Conservation (phyloP, 1,284 basidiomycete species). For the Rhizopogon parksii region DNA sequence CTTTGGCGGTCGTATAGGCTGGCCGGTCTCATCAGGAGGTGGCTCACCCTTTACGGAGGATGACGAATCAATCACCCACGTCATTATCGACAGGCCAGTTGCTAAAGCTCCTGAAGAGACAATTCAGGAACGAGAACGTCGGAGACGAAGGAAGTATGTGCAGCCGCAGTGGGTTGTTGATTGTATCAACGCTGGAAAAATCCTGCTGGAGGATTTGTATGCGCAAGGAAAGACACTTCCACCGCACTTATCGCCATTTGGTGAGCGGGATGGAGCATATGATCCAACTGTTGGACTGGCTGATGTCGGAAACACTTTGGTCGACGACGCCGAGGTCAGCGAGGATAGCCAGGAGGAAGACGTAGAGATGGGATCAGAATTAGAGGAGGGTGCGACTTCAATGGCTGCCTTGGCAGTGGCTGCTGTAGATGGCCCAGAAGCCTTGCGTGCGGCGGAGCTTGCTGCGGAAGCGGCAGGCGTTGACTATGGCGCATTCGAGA, state of each 20-base stretch:
- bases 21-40: slow-evolving; percentile 79
- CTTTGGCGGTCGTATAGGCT: slow-evolving; percentile 86
- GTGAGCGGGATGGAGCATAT: slow-evolving; percentile 74
- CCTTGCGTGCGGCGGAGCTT: slow-evolving; percentile 84
- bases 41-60: slow-evolving; percentile 74
- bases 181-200: slow-evolving; percentile 83
- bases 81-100: slow-evolving; percentile 88
- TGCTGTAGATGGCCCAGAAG: slow-evolving; percentile 59
- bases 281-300: slow-evolving; percentile 49
- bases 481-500: slow-evolving; percentile 79
- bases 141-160: slow-evolving; percentile 76
- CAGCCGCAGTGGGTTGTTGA: slow-evolving; percentile 99
- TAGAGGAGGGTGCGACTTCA: slow-evolving; percentile 30
- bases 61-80: slow-evolving; percentile 87
- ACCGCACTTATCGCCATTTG: slow-evolving; percentile 95
- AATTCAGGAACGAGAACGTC: slow-evolving; percentile 54
- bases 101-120: slow-evolving; percentile 45
- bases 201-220: slow-evolving; percentile 85
- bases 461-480: slow-evolving; percentile 89
- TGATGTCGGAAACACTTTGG: slow-evolving; percentile 30
- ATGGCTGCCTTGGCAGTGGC: slow-evolving; percentile 43
- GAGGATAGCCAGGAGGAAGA: slow-evolving; percentile 34
- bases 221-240: slow-evolving; percentile 84
- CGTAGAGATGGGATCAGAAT: slow-evolving; percentile 25
- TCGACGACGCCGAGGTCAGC: slow-evolving; percentile 33